phyloP scores from a whole-genome alignment of 169 alveolate species.

The Perkinsus olseni region DNA sequence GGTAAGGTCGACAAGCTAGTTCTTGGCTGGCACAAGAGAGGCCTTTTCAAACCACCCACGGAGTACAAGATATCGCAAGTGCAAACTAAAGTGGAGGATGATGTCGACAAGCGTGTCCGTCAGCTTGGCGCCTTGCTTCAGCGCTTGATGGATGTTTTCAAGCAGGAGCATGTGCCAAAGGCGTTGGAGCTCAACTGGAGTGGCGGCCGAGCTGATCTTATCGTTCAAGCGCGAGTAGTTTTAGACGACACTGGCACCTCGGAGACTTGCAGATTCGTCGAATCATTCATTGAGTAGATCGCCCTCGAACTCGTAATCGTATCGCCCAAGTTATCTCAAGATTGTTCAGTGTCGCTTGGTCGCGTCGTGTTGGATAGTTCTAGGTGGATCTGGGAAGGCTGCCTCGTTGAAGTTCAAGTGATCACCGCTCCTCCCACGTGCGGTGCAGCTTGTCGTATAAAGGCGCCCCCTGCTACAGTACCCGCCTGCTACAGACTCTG shows the following conservation, averaged over 20 bases:
- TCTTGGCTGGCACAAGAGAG: not conserved
- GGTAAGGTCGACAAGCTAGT: not conserved
- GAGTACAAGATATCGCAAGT: not conserved
- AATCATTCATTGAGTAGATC: not conserved
- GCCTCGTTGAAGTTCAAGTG: too few relatives aligned
- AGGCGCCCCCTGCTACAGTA: too few relatives aligned
- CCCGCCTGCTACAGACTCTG: too few relatives aligned
- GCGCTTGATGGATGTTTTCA: not conserved
- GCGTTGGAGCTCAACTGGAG: not conserved
- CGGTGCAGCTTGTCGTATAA: too few relatives aligned
- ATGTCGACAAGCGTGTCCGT: not conserved
- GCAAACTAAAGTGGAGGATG: not conserved
- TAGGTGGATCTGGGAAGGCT: too few relatives aligned
- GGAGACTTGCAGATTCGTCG: not conserved
- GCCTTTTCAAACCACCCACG: not conserved
- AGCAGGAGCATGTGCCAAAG: not conserved
- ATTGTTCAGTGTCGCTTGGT: not conserved
- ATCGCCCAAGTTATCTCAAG: too few relatives aligned
- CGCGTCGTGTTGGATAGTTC: not conserved
- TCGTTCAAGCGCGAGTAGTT: not conserved
- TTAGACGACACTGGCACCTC: not conserved
- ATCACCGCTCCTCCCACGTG: too few relatives aligned
- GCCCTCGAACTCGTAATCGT: too few relatives aligned
- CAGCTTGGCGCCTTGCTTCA: not conserved
- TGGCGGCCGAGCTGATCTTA: not conserved